These are phyloP conservation scores for Colletotrichum filicis DNA, from an alignment of 2,329 filamentous ascomycete species.

Conservation along the genomic window DNA sequence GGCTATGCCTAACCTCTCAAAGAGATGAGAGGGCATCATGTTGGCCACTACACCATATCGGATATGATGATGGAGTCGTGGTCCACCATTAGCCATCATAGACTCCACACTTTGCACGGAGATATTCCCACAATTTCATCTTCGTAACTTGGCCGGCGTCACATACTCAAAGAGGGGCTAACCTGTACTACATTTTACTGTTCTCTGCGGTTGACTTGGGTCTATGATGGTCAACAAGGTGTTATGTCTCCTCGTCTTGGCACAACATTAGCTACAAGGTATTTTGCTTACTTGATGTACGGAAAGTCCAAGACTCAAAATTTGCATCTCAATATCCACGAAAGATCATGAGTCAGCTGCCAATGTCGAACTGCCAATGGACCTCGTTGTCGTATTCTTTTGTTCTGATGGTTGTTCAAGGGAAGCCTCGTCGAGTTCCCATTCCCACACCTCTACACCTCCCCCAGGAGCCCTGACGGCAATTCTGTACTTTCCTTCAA, in stretches of 20 bases:
- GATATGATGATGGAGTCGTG: not conserved
- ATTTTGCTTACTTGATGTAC: not conserved
- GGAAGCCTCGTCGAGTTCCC: not conserved
- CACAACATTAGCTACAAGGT: not conserved
- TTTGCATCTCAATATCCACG: not conserved
- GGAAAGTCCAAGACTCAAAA: not conserved
- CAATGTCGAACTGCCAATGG: not conserved
- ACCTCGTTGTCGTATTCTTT: not conserved
- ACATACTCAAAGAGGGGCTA: not conserved
- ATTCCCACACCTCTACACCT: not conserved
- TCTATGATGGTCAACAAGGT: no score
- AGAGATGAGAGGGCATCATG: no score
- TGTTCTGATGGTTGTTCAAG: not conserved
- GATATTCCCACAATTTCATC: not conserved
- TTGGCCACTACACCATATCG: slow-evolving; percentile 28
- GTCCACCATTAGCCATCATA: not conserved
- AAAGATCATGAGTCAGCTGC: not conserved
- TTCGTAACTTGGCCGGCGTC: no score
- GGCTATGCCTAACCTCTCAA: no score
- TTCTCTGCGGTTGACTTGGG: not conserved
- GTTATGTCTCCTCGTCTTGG: not conserved
- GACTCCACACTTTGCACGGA: not conserved
- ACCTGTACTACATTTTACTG: not conserved
- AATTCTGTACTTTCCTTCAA: not conserved
- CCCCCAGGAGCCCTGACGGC: not conserved